Evolutionary conservation across 2,329 filamentous ascomycete genomes (phyloP), one percentile per base, ranked within the genome.

Genomic region (Aureobasidium sp.): DNA sequence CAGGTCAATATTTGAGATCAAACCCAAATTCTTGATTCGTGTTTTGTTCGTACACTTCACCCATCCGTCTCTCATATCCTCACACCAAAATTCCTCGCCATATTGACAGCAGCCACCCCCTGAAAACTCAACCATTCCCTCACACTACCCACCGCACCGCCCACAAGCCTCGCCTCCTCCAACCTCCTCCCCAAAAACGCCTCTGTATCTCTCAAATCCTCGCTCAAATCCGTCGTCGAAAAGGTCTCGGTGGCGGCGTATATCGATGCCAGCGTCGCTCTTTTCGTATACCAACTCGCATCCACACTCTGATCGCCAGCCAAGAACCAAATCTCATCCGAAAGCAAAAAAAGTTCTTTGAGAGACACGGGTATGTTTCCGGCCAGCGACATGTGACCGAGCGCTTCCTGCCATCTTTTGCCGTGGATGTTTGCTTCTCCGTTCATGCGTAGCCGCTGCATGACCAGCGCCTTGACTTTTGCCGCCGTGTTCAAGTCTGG

Each of bases 271-370:
- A 88, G 67, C 0, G 75, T 78, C 7, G 81, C 76, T 3, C 84
- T 76, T 66, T 85, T 86, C 2, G 83, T 83, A 62, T 98, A 98
- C 93, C 93, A 98, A 4, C 83, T 84, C 3, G 81, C 79, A 68
- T 97, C 90, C 56, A 96, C 87, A 19, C 84, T 79, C 19, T 73
- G 76, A 68, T 97, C 93, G 47, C 89, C 88, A 0, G 91, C 81
- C 3, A 95, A 80, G 64, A 86, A 90, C 78, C 86, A 88, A 48
- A 98, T 94, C 68, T 98, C 93, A 67, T 96, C 91, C n/a, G 86
- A 80, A 4, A 98, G 80, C 45, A 79, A 75, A 37, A 86, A 83
- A 3, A 98, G 79, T 71, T 97, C 93, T 39, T 78, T 78, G 3
- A 96, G 67, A 0, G 90, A 90, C 7, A 81, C 72, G 0, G 88